Percentiles rank a stretch among this genome's conserved stretches.
phyloP scores from a whole-genome alignment of 805 yeast genomes.

The Nakazawaea pomicola region DNA sequence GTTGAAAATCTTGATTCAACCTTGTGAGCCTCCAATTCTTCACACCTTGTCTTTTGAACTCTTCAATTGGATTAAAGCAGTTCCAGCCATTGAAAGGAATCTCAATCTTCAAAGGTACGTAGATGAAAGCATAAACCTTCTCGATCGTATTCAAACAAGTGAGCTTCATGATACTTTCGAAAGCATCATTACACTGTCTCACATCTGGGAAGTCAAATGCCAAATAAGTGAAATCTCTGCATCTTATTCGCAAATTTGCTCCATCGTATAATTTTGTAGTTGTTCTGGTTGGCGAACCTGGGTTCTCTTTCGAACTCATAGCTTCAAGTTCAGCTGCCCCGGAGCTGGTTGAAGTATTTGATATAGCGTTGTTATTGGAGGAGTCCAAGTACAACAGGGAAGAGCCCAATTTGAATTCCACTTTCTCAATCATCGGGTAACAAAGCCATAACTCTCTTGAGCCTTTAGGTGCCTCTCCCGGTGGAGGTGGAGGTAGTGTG shows the following conservation, averaged over 20 bases:
- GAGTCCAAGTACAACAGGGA: conserved; percentile 26
- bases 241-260: conserved; percentile 62
- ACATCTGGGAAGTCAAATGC: conserved; percentile 69
- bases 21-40: conserved; percentile 65
- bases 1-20: conserved; percentile 58
- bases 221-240: conserved; percentile 81
- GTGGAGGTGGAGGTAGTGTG: conserved; percentile 27
- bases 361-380: conserved; percentile 3
- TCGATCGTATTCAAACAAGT: conserved; percentile 50
- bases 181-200: conserved; percentile 61
- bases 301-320: no score
- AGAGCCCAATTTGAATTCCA: conserved; percentile 53
- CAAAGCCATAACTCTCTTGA: conserved; percentile 82
- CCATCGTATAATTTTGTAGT: conserved; percentile 23
- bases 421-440: conserved; percentile 73
- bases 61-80: conserved; percentile 54
- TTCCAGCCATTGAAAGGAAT: conserved; percentile 64
- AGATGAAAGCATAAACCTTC: conserved; percentile 76
- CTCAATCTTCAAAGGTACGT: conserved; percentile 73
- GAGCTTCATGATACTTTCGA: conserved; percentile 61
- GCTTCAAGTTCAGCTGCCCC: no score
- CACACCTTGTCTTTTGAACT: conserved; percentile 65
- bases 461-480: conserved; percentile 19
- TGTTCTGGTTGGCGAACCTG: no score
- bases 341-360: conserved; percentile 12